Base-by-base conservation (phyloP, 306 rosid genomes). In the Lathyrus sativus region DNA sequence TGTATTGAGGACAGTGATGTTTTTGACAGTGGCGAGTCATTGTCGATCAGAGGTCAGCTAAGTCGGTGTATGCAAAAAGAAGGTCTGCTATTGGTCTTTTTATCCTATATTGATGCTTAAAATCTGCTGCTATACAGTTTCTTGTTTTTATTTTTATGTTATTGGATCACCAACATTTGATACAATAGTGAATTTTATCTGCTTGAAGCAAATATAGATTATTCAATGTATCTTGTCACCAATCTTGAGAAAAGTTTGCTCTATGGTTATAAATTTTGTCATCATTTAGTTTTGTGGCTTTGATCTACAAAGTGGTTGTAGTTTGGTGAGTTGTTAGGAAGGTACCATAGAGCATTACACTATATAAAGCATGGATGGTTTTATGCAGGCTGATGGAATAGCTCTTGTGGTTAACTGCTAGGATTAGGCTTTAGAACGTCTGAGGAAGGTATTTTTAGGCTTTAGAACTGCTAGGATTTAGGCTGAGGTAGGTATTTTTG, bases 1-100 rank as follows among this genome's bases (percentile, higher is more conserved):
- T 61, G 43, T 79, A 37, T 12, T 2, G 92, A 84, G 66, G 88
- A 67, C 76, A 67, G 53, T 69, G 89, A 85, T 60, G 79, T 79
- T 75, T 61, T 70, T 58, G 82, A 84, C 72, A 48, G 75, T 57
- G 74, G 79, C 7, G 95, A 88, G 39, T 9, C 72, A 54, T 62
- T 50, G 67, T 80, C 86, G 18, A 65, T 73, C 69, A 88, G 72
- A 78, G 99, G 99, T 44, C 91, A 90, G 51, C 83, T 95, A 75
- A 95, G 99, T 74, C 87, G 85, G 51, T 83, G 99, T 70, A 95
- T 95, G 99, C 96, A 82, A 81, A 95, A 95, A 83, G 97, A 85
- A 90, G 99, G 99, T 95, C 41, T 19, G 26, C 42, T 35, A 9
- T 45, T 17, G 24, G 9, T 66, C 69, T 83, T 75, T 37, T 65